These are phyloP conservation scores for Psidium guajava DNA, from an alignment of 345 rosid genomes.

Conservation along the genomic window DNA sequence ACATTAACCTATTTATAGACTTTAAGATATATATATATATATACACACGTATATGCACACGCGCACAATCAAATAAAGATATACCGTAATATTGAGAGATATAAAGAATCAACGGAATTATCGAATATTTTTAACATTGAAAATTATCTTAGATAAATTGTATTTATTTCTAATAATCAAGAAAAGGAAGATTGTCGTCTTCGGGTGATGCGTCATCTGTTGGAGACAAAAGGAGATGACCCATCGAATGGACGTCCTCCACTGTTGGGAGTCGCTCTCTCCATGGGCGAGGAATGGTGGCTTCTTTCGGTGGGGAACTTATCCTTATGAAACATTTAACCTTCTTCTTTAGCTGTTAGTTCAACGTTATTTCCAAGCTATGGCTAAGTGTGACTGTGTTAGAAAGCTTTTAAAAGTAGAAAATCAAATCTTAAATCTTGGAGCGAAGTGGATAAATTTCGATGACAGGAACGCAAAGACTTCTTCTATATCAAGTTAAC, in stretches of 20 bases:
- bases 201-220: background rate
- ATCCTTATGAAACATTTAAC: background rate
- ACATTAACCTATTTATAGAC: too few relatives aligned
- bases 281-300: background rate
- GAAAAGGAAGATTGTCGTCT: background rate
- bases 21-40: too few relatives aligned
- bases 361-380: background rate
- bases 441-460: background rate
- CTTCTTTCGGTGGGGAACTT: background rate
- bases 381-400: background rate
- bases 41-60: too few relatives aligned
- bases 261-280: background rate
- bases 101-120: too few relatives aligned
- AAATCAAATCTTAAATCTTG: background rate
- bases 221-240: background rate
- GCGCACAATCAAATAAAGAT: too few relatives aligned
- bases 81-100: too few relatives aligned
- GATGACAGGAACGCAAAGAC: background rate
- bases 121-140: too few relatives aligned
- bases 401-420: background rate
- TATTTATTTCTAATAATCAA: background rate
- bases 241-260: background rate
- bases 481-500: background rate
- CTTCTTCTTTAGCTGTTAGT: background rate
- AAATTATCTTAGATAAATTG: too few relatives aligned